phyloP scores from a whole-genome alignment of 2,329 filamentous ascomycete species.

The Trichoderma sp. region DNA sequence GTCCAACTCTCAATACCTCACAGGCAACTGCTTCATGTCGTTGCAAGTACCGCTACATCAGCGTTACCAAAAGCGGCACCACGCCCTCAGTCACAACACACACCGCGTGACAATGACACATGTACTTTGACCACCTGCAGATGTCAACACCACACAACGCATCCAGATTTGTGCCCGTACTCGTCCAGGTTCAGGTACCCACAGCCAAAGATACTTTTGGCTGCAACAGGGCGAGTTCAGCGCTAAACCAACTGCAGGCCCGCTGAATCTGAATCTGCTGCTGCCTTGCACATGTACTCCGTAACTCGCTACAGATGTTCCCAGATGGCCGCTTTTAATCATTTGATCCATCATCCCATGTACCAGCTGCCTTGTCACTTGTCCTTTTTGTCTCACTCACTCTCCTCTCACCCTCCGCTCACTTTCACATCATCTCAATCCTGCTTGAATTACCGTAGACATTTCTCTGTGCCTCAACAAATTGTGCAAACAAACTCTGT shows the following conservation, averaged over 20 bases:
- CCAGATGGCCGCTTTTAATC: not conserved
- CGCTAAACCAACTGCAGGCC: constrained; percentile 2
- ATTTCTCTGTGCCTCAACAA: not conserved
- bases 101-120: not conserved
- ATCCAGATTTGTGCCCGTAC: not conserved
- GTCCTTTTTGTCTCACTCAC: not conserved
- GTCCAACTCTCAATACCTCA: not conserved
- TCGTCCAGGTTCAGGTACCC: not conserved
- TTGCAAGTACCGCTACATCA: not conserved
- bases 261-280: constrained; percentile 7
- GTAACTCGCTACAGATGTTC: not conserved
- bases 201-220: not conserved
- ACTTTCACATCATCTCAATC: not conserved
- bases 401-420: not conserved
- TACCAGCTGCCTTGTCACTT: not conserved
- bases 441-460: not conserved
- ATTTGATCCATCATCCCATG: not conserved
- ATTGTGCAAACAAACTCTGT: not conserved
- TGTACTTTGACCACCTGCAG: not conserved
- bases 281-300: not conserved
- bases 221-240: not conserved
- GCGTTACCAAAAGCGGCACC: not conserved
- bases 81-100: not conserved
- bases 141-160: not conserved
- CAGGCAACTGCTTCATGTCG: not conserved